phyloP scores from a whole-genome alignment of 2,329 filamentous ascomycete species.

The Fusarium beomiforme region DNA sequence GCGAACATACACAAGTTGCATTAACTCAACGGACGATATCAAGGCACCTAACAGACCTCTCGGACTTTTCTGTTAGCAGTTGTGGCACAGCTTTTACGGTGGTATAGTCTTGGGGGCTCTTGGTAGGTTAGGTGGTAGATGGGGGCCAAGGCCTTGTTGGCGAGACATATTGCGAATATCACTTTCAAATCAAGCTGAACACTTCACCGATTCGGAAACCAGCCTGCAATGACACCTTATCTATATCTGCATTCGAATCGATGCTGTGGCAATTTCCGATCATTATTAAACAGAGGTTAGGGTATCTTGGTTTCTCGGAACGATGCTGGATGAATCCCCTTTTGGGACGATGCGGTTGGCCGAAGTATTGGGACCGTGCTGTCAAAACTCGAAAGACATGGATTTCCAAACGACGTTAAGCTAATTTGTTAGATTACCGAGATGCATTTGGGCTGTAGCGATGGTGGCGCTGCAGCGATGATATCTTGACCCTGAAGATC shows the following conservation, averaged over 20 bases:
- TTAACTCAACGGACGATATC: background rate
- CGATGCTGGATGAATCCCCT: background rate
- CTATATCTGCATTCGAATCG: background rate
- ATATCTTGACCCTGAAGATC: background rate
- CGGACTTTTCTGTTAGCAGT: background rate
- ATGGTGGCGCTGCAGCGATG: background rate
- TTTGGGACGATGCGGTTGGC: conserved; percentile 16
- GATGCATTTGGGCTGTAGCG: background rate
- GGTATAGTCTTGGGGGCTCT: background rate
- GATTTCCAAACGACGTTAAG: background rate
- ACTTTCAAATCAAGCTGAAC: conserved; percentile 1
- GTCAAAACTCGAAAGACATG: background rate
- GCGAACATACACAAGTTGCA: conserved; percentile 11
- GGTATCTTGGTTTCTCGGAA: background rate
- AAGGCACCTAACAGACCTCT: background rate
- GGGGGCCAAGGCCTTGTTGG: conserved; percentile 6
- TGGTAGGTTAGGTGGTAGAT: background rate
- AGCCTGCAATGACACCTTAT: background rate
- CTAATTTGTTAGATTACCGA: background rate
- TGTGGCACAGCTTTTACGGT: conserved; percentile 19
- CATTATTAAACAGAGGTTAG: background rate
- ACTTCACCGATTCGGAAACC: background rate
- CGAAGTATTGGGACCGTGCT: background rate
- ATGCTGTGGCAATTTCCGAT: background rate
- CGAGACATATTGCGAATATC: background rate